A percentile compares a stretch with the other conserved stretches of the same genome.
Evolutionary conservation across 441 rosid species (phyloP).

Genomic region (Isatis lusitanica): DNA sequence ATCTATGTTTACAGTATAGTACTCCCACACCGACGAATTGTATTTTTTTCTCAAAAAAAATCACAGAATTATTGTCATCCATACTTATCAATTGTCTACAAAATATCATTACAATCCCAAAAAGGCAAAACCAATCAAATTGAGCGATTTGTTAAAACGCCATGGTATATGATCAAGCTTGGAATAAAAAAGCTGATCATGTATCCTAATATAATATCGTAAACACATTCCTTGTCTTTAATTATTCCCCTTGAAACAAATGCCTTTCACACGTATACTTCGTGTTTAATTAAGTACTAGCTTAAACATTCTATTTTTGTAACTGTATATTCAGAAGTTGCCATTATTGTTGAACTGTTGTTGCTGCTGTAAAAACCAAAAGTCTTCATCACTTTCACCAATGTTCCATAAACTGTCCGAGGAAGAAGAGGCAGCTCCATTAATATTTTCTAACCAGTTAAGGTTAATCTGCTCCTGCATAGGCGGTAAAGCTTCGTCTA

Average conservation of each 20-base stretch:
- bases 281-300: slow-evolving; percentile 6
- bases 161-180: slow-evolving; percentile 30
- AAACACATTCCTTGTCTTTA: slow-evolving; percentile 27
- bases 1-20: neutral
- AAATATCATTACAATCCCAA: slow-evolving; percentile 26
- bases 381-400: slow-evolving; percentile 49
- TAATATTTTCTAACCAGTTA: slow-evolving; percentile 57
- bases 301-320: slow-evolving; percentile 15
- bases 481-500: slow-evolving; percentile 38
- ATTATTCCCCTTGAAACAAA: slow-evolving; percentile 26
- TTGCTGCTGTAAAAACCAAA: slow-evolving; percentile 59
- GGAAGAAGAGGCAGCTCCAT: slow-evolving; percentile 35
- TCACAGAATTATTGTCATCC: neutral
- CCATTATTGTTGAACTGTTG: slow-evolving; percentile 46
- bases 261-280: slow-evolving; percentile 39
- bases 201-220: slow-evolving; percentile 23
- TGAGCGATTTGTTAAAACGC: slow-evolving; percentile 25
- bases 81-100: slow-evolving; percentile 10
- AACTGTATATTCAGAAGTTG: slow-evolving; percentile 37
- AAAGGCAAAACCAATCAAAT: slow-evolving; percentile 24
- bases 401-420: slow-evolving; percentile 67
- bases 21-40: slow-evolving; percentile 7
- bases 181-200: slow-evolving; percentile 31
- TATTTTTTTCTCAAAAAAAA: neutral
- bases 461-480: slow-evolving; percentile 52